A percentile compares a stretch with the other conserved stretches of the same genome.
phyloP scores from a whole-genome alignment of 768 basidiomycete genomes.

The Wakefieldia striispora region DNA sequence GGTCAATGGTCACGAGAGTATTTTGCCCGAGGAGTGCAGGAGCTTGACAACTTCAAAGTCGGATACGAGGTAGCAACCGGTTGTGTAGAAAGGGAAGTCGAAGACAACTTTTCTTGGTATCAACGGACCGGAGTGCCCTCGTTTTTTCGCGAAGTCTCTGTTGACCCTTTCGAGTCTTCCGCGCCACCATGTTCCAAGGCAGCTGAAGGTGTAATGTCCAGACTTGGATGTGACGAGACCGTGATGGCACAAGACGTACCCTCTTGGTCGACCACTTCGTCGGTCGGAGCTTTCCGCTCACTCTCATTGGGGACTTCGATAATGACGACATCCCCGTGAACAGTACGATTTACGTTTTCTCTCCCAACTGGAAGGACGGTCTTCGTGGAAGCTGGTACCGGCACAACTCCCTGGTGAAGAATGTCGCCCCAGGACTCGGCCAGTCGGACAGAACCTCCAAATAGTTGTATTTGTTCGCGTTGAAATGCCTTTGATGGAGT shows the following conservation, averaged over 20 bases:
- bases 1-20: conserved; percentile 92
- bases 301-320: conserved; percentile 82
- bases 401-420: conserved; percentile 69
- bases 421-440: neutral
- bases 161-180: conserved; percentile 68
- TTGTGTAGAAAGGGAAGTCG: conserved; percentile 81
- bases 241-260: conserved; percentile 40
- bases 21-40: conserved; percentile 87
- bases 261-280: conserved; percentile 94
- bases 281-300: conserved; percentile 90
- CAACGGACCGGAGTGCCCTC: conserved; percentile 33
- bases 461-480: conserved; percentile 94
- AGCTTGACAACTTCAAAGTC: conserved; percentile 92
- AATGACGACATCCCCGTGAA: conserved; percentile 90
- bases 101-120: conserved; percentile 36
- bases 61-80: conserved; percentile 87
- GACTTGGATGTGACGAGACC: neutral
- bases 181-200: conserved; percentile 86
- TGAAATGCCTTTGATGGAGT: conserved; percentile 93
- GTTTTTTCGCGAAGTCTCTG: conserved; percentile 49
- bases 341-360: conserved; percentile 93
- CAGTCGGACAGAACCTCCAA: conserved; percentile 54
- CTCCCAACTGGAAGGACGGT: conserved; percentile 83
- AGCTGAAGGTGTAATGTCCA: conserved; percentile 40
- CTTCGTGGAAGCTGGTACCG: conserved; percentile 68